phyloP scores from a whole-genome alignment of 768 basidiomycete species.

The Zangia roseola region DNA sequence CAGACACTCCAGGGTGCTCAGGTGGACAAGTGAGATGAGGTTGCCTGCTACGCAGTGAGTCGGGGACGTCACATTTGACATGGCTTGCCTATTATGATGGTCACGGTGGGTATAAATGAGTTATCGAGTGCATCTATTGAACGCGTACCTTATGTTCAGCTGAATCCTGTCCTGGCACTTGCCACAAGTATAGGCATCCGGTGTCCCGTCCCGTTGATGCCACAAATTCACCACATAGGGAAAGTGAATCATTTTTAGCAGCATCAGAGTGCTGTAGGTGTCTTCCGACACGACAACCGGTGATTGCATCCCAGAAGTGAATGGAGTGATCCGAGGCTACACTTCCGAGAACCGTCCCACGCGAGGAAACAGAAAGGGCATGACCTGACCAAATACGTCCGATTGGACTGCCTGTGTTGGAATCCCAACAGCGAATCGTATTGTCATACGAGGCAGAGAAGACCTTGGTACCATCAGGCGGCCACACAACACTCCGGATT shows the following conservation, averaged over 20 bases:
- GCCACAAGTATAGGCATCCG: constrained; percentile 1
- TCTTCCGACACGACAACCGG: background rate
- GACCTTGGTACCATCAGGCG: constrained; percentile 2
- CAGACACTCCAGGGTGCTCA: no score
- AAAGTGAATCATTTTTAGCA: background rate
- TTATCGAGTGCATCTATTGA: no score
- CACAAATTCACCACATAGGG: constrained; percentile 7
- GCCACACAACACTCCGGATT: background rate
- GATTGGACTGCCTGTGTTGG: background rate
- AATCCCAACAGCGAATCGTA: background rate
- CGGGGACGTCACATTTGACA: background rate
- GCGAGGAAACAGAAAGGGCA: background rate
- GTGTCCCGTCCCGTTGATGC: background rate
- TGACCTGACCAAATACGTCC: no score
- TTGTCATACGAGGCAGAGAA: background rate
- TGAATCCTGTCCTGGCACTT: background rate
- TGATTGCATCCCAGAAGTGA: constrained; percentile 1
- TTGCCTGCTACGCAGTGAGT: background rate
- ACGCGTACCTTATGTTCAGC: no score
- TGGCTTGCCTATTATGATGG: no score
- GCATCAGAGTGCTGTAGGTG: background rate
- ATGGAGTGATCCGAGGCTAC: background rate
- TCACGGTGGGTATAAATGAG: no score
- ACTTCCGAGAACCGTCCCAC: constrained; percentile 1
- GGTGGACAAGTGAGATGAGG: no score